Base-by-base conservation (phyloP, 345 rosid genomes). In the Arabis alpina region DNA sequence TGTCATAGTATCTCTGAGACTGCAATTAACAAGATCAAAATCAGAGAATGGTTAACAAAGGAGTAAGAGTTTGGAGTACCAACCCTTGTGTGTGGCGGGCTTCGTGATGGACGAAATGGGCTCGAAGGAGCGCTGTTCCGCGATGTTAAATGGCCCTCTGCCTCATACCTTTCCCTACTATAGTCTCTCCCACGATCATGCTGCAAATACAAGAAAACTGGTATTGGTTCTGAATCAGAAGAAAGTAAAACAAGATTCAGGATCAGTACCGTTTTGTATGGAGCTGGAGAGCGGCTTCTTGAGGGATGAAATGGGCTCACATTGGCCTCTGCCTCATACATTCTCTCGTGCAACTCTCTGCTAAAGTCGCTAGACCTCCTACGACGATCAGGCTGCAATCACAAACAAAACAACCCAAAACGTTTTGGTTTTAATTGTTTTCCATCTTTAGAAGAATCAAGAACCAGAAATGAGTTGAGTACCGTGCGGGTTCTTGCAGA, bases 271-370 rank as follows among this genome's bases (percentile, higher is more conserved):
- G 50, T 63, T 30, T 54, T 54, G 56, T 54, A 54, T 48, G 76
- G 64, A 72, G 76, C 64, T 44, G 76, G 76, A 36, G 76, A 72
- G 15, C 76, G 70, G 76, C 76, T 72, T 27, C 76, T 55, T 34
- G 71, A 72, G 37, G 76, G 76, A 43, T 72, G 76, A 56, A 72
- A 72, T 41, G 76, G 76, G 71, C 76, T 72, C 44, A 72, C 76
- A 40, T 64, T 72, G 52, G 76, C 71, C 42, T 72, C 59, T 27
- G 76, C 71, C 37, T 72, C 70, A 45, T 63, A 63, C 64, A 54
- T 63, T 72, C 57, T 54, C 32, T 72, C 76, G 27, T 64, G 14
- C 34, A 63, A 14, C 57, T 72, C 65, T 72, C 63, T 72, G 59
- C 44, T 72, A 55, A 55, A 37, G 1, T 72, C 76, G 6, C 11